phyloP scores from a whole-genome alignment of 805 yeast species.

The Cyberlindnera americana region DNA sequence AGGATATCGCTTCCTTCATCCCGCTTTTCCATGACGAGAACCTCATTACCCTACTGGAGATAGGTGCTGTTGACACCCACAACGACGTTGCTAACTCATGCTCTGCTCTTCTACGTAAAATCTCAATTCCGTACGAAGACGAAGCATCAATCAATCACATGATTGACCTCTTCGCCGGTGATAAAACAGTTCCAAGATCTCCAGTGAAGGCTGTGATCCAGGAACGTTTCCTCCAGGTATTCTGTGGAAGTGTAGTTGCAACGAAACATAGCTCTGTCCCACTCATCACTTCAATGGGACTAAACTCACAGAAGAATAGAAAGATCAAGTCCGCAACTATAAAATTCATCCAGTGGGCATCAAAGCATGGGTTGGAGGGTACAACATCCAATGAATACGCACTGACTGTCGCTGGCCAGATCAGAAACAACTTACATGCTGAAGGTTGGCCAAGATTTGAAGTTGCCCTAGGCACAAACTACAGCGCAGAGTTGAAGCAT shows the following conservation, averaged over 20 bases:
- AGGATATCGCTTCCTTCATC: slow-evolving; percentile 40
- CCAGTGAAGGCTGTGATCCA: slow-evolving; percentile 55
- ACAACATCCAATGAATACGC: slow-evolving; percentile 30
- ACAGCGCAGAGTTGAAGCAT: slow-evolving; percentile 35
- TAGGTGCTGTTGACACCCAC: slow-evolving; percentile 61
- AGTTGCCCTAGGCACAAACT: slow-evolving; percentile 35
- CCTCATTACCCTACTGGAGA: slow-evolving; percentile 46
- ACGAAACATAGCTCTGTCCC: slow-evolving; percentile 41
- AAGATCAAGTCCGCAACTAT: slow-evolving; percentile 52
- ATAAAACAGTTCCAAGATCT: slow-evolving; percentile 35
- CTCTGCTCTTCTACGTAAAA: slow-evolving; percentile 45
- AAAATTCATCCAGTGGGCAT: slow-evolving; percentile 61
- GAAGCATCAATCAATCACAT: slow-evolving; percentile 40
- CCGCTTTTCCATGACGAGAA: slow-evolving; percentile 31
- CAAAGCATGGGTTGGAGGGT: slow-evolving; percentile 29
- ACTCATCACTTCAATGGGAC: slow-evolving; percentile 54
- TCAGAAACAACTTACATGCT: slow-evolving; percentile 47
- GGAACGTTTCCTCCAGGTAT: slow-evolving; percentile 47
- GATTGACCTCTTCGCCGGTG: slow-evolving; percentile 50
- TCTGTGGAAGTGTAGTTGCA: slow-evolving; percentile 52
- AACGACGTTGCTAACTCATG: slow-evolving; percentile 56
- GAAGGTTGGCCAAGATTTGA: slow-evolving; percentile 61
- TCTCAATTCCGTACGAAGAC: slow-evolving; percentile 50
- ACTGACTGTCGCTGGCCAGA: slow-evolving; percentile 44
- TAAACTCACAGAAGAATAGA: slow-evolving; percentile 29